These are phyloP conservation scores for Fraxinus greggii DNA, from an alignment of 305 asterid genomes.

Conservation along the genomic window DNA sequence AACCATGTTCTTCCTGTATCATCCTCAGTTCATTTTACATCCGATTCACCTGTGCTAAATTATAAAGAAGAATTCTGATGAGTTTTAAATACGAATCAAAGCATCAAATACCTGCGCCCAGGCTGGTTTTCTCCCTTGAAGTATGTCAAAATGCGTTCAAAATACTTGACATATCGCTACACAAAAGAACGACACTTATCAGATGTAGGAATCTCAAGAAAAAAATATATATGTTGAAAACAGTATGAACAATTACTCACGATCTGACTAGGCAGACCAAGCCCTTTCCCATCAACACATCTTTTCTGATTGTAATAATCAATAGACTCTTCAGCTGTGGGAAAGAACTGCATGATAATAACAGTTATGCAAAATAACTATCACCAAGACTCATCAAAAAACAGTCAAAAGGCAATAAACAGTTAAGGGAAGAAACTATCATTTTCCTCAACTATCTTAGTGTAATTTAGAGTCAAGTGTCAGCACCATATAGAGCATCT, in stretches of 20 bases:
- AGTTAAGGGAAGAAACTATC: background rate
- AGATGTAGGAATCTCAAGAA: constrained; percentile 10
- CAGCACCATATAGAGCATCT: background rate
- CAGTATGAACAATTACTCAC: constrained; percentile 45
- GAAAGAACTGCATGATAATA: constrained; percentile 70
- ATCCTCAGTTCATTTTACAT: constrained; percentile 7
- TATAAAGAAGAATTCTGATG: background rate
- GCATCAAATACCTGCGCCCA: constrained; percentile 73
- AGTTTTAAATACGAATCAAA: background rate
- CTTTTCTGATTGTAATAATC: constrained; percentile 96
- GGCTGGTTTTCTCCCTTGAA: constrained; percentile 98
- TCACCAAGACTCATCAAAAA: background rate
- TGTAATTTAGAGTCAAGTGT: background rate
- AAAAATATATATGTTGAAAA: background rate
- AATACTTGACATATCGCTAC: constrained; percentile 96
- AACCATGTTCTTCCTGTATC: constrained; percentile 12
- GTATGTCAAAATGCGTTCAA: constrained; percentile 75
- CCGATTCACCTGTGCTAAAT: constrained; percentile 6
- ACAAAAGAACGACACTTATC: constrained; percentile 15
- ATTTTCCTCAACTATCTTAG: background rate
- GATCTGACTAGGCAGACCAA: constrained; percentile 96
- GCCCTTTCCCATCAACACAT: constrained; percentile 90
- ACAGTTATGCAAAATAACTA: constrained; percentile 20
- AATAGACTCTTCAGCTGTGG: constrained; percentile 95
- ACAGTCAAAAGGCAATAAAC: background rate